phyloP scores from a whole-genome alignment of 768 basidiomycete species.

The Solioccasus polychromus region DNA sequence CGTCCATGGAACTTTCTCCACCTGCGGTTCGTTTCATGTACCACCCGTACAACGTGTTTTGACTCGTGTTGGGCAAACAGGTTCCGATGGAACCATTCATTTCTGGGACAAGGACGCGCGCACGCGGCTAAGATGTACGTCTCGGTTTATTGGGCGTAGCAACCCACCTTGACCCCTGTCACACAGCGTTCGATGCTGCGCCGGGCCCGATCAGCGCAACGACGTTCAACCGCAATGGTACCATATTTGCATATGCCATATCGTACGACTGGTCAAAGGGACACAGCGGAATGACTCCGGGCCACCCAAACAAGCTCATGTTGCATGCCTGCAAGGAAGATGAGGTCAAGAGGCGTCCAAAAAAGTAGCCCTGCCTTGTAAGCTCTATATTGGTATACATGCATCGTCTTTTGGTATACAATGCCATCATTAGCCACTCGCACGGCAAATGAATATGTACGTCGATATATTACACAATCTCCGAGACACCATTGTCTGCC shows the following conservation, averaged over 20 bases:
- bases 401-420: constrained; percentile 14
- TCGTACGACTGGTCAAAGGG: constrained; percentile 96
- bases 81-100: constrained; percentile 83
- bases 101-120: constrained; percentile 95
- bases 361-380: constrained; percentile 23
- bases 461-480: constrained; percentile 14
- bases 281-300: constrained; percentile 76
- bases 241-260: constrained; percentile 87
- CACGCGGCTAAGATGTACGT: constrained; percentile 82
- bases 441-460: background rate
- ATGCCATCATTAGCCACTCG: constrained; percentile 7
- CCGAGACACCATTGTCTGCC: constrained; percentile 14
- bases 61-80: constrained; percentile 33
- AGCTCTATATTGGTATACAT: background rate
- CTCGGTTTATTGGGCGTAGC: background rate
- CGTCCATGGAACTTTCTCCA: constrained; percentile 81
- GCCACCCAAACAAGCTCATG: constrained; percentile 74
- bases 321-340: constrained; percentile 85
- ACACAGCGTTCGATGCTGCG: constrained; percentile 65
- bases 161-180: constrained; percentile 2
- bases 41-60: constrained; percentile 18
- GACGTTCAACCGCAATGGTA: constrained; percentile 84
- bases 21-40: constrained; percentile 51
- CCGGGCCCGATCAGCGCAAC: constrained; percentile 78
- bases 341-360: constrained; percentile 68